Base-by-base conservation (phyloP, 805 yeast genomes). In the Yamadazyma laniorum region DNA sequence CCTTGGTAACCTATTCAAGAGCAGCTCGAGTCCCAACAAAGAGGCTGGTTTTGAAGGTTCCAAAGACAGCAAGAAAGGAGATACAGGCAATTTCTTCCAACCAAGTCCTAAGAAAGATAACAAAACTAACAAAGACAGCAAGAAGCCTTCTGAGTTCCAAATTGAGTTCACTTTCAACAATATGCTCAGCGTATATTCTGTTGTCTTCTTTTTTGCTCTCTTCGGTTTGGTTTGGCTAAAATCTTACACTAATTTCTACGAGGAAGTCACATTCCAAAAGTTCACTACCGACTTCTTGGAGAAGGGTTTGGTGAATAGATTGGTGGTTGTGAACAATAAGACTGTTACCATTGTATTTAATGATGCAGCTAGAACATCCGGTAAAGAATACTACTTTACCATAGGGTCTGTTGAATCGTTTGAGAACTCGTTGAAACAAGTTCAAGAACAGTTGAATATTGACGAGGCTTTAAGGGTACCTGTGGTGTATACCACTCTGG, bases 371-470 rank as follows among this genome's bases (percentile, higher is more conserved):
- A 70, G 70, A 40, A 60, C 70, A n/a, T 75, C 76, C 47, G 54
- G 66, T 7, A 41, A 58, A n/a, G 52, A 55, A 3, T 43, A 51
- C 12, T 61, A 52, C 39, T 93, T 93, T 68, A 76, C 80, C 11
- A 86, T 93, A 52, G 99, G 99, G 7, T 83, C 95, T 1, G 79
- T 90, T 16, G 97, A 89, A 37, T 71, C 80, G 22, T 93, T 93
- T 61, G 99, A 93, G 61, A 79, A 78, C 37, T 82, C 81, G 50
- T 67, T 93, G 41, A 82, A 79, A 43, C 76, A 74, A 25, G 88
- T 89, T 9, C 96, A 89, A 61, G 79, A 79, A 31, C 83, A 80
- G 42, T 70, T 79, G 37, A 72, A 74, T 1, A 76, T 85, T 25
- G 77, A 81, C 3, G 73, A 75, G 8, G 72, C 66, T 40, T 77